These are phyloP conservation scores for Madurella mycetomatis DNA, from an alignment of 2,329 filamentous ascomycete species.

Conservation along the genomic window DNA sequence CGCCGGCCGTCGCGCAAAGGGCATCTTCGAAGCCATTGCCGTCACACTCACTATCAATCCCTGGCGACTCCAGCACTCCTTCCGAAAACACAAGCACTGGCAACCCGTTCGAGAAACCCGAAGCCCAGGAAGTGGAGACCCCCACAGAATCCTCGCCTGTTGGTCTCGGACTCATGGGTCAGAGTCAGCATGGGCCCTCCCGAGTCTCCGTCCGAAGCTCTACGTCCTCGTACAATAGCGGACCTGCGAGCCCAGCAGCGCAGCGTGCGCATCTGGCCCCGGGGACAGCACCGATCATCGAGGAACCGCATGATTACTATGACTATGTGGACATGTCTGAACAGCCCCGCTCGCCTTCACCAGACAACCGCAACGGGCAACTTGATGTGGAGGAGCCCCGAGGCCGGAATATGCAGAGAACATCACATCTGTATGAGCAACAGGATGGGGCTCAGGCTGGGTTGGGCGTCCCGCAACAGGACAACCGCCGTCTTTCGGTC, in stretches of 20 bases:
- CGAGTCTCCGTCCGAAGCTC: constrained; percentile 19
- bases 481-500: constrained; percentile 59
- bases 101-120: constrained; percentile 20
- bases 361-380: constrained; percentile 19
- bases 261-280: constrained; percentile 9
- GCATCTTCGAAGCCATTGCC: constrained; percentile 10
- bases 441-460: constrained; percentile 29
- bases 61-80: constrained; percentile 20
- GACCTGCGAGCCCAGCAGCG: constrained; percentile 7
- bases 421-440: constrained; percentile 29
- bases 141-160: constrained; percentile 12
- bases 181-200: constrained; percentile 13
- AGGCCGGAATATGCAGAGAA: constrained; percentile 34
- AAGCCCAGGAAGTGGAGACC: constrained; percentile 16
- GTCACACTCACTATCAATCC: constrained; percentile 21
- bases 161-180: constrained; percentile 20
- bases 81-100: constrained; percentile 15
- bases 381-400: constrained; percentile 30
- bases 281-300: constrained; percentile 27
- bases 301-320: constrained; percentile 30
- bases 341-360: constrained; percentile 14
- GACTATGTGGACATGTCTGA: constrained; percentile 24
- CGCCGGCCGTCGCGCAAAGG: constrained; percentile 21
- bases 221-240: constrained; percentile 16
- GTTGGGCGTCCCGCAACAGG: constrained; percentile 52